Evolutionary conservation across 495 filamentous ascomycete genomes (phyloP).

Genomic region (Penicillium simplicissimum): DNA sequence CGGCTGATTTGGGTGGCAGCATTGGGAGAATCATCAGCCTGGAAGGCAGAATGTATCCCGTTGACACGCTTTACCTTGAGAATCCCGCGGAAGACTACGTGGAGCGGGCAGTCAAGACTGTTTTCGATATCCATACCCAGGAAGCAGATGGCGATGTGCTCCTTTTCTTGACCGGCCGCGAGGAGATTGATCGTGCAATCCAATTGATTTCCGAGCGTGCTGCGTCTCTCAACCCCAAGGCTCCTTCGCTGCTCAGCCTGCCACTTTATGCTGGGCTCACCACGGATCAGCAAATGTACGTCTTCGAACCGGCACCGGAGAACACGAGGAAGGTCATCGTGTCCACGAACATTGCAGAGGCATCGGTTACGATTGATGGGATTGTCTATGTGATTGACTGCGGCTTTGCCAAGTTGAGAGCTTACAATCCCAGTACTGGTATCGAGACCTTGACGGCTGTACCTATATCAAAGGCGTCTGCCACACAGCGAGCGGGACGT

Average conservation of each 20-base stretch:
- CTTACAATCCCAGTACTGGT: slow-evolving; percentile 83
- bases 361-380: slow-evolving; percentile 90
- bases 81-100: slow-evolving; percentile 84
- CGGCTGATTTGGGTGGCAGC: slow-evolving; percentile 42
- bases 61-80: slow-evolving; percentile 85
- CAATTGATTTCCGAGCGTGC: slow-evolving; percentile 77
- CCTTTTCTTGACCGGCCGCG: slow-evolving; percentile 87
- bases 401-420: slow-evolving; percentile 88
- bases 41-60: slow-evolving; percentile 89
- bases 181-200: slow-evolving; percentile 86
- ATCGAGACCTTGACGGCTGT: slow-evolving; percentile 89
- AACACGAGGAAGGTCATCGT: slow-evolving; percentile 90
- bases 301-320: slow-evolving; percentile 84
- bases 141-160: slow-evolving; percentile 87
- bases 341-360: slow-evolving; percentile 95
- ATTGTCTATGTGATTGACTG: slow-evolving; percentile 92
- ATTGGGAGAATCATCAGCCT: slow-evolving; percentile 80
- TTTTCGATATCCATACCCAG: slow-evolving; percentile 90
- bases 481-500: slow-evolving; percentile 87
- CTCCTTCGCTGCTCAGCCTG: slow-evolving; percentile 68
- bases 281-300: slow-evolving; percentile 87
- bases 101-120: slow-evolving; percentile 80
- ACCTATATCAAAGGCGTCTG: slow-evolving; percentile 88
- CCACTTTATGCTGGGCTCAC: slow-evolving; percentile 90
- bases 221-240: slow-evolving; percentile 68